phyloP scores from a whole-genome alignment of 2,329 filamentous ascomycete genomes.

The Rutstroemia sp. region DNA sequence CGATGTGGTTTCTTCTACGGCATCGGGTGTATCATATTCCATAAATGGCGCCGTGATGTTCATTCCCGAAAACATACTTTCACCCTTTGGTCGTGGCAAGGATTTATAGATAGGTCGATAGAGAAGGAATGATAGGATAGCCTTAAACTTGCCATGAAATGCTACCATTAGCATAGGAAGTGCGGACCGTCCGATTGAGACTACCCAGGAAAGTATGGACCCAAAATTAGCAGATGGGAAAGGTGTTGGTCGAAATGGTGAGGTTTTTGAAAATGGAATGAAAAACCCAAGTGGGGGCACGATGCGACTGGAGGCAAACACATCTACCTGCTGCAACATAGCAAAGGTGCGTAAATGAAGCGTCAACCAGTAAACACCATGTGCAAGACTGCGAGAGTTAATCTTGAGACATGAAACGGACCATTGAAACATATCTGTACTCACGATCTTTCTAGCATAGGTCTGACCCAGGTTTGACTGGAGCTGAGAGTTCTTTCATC shows the following conservation, averaged over 20 bases:
- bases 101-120: constrained; percentile 26
- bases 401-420: background rate
- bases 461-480: background rate
- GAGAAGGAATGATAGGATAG: constrained; percentile 17
- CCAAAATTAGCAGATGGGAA: constrained; percentile 7
- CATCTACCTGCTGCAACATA: background rate
- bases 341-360: background rate
- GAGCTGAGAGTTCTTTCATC: constrained; percentile 7
- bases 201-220: constrained; percentile 15
- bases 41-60: constrained; percentile 13
- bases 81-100: constrained; percentile 25
- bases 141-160: constrained; percentile 20
- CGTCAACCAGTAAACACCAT: background rate
- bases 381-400: background rate
- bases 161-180: constrained; percentile 24
- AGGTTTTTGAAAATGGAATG: constrained; percentile 25
- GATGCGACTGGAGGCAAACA: background rate
- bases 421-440: background rate
- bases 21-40: constrained; percentile 22
- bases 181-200: constrained; percentile 13
- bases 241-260: constrained; percentile 21
- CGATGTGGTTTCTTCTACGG: constrained; percentile 7
- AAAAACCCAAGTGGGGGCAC: constrained; percentile 9
- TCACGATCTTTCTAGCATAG: background rate
- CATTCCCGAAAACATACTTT: constrained; percentile 23